Evolutionary conservation across 805 yeast species (phyloP), one percentile per base, ranked within the genome.

Genomic region (Vanderwaltozyma verrucispora): DNA sequence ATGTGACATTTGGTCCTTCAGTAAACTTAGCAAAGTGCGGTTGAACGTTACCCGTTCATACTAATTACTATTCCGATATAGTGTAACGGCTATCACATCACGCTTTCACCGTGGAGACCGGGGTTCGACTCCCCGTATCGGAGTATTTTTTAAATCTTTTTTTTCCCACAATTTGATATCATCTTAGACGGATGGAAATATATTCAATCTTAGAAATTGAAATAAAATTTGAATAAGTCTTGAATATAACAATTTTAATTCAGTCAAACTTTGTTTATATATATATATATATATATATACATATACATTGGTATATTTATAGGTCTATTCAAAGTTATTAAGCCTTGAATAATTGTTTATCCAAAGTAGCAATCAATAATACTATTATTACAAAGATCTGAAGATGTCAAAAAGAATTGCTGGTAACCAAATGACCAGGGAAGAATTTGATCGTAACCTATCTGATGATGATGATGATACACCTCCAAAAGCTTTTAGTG

Each of bases 401-500:
- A 21, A 21, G 9, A 76, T 75, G 83, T 69, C 79, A 2, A 85
- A 85, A 57, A 71, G 95, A 60, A 62, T 69, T 38, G 86, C 87
- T 16, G 72, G 67, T 36, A 59, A 65, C 16, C 94, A 85, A 57
- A 63, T 84, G 34, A 71, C 76, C 14, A 70, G 71, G 45, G 85
- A 77, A 39, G 63, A 59, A 21, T 51, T 52, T 4, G 54, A 50
- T 60, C 54, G 4, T 24, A 55, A 54, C 6, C 64, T 60, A 27
- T 19, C 25, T 9, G 40, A 36, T 5, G 16, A 28, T 14, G 28
- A 23, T 12, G 63, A 66, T 28, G 69, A 65, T 14, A 72, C 65
- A 5, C 66, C 61, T 8, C 48, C 38, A 12, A 25, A 59, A 32
- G 47, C 51, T 6, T 44, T 53, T 27, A 86, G 89, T 0, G 53